Evolutionary conservation across 352 stramenopile species (phyloP).

Genomic region (Stramenopiles sp.): DNA sequence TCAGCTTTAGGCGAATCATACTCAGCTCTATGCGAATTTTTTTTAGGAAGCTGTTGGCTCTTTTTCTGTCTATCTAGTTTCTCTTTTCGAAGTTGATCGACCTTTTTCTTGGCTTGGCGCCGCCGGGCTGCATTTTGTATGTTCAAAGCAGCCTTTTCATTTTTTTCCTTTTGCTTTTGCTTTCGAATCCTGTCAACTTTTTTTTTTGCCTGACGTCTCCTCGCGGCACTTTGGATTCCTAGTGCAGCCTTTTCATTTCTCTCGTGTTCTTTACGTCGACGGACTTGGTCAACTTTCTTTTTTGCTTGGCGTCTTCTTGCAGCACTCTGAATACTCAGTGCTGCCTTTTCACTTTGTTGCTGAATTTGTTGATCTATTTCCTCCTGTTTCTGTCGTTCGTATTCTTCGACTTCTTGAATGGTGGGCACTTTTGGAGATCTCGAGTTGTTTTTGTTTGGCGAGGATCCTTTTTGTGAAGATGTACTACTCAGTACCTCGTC

Average conservation of each 20-base stretch:
- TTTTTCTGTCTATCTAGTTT: not conserved
- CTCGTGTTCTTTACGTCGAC: not conserved
- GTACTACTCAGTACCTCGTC: too few relatives aligned
- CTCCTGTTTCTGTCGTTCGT: not conserved
- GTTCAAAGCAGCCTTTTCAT: not conserved
- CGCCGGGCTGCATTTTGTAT: not conserved
- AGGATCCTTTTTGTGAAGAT: too few relatives aligned
- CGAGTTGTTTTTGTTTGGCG: too few relatives aligned
- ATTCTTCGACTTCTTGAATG: not conserved
- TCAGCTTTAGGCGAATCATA: not conserved
- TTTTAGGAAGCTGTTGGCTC: not conserved
- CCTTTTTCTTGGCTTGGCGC: not conserved
- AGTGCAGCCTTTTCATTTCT: not conserved
- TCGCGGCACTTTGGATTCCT: not conserved
- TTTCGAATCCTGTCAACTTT: not conserved
- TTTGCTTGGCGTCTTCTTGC: not conserved
- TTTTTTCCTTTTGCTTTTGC: not conserved
- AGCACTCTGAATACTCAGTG: not conserved
- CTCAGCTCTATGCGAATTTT: not conserved
- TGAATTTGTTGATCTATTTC: too few relatives aligned
- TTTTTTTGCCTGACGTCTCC: not conserved
- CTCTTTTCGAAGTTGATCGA: not conserved
- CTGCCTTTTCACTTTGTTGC: not conserved
- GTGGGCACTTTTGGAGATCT: too few relatives aligned
- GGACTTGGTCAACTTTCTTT: not conserved